Percentiles rank a stretch among this genome's conserved stretches.
These are phyloP conservation scores for Haberlea rhodopensis DNA, from an alignment of 257 asterid species.

Conservation along the genomic window DNA sequence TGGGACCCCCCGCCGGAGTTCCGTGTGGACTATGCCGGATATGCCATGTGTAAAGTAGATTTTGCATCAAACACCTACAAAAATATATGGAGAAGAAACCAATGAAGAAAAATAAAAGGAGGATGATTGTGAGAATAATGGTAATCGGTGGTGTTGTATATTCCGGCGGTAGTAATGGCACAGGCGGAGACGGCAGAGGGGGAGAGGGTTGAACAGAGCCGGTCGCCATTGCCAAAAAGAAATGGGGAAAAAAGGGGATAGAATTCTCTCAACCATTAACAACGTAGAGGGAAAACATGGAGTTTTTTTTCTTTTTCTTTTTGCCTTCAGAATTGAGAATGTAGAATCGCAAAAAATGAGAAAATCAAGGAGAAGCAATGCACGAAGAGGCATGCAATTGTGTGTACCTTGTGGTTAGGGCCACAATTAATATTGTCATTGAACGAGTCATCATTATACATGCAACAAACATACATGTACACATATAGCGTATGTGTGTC, in stretches of 20 bases:
- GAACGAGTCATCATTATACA: background rate
- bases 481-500: too few species aligned
- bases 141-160: constrained; percentile 60
- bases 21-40: constrained; percentile 34
- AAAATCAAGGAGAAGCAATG: background rate
- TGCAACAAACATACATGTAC: too few species aligned
- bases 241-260: background rate
- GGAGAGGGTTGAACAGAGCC: constrained; percentile 32
- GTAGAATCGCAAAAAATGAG: background rate
- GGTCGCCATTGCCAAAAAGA: constrained; percentile 45
- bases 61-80: constrained; percentile 67
- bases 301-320: too few species aligned
- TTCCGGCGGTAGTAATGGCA: constrained; percentile 15
- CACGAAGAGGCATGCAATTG: background rate
- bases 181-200: constrained; percentile 26
- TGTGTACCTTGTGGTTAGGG: background rate
- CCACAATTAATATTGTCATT: background rate
- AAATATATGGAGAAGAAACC: constrained; percentile 71
- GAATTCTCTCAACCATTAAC: background rate
- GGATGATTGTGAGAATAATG: constrained; percentile 52
- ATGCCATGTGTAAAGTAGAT: constrained; percentile 56
- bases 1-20: constrained; percentile 33
- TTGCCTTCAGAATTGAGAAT: background rate
- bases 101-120: constrained; percentile 59
- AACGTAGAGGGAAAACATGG: background rate